Evolutionary conservation across 2,329 filamentous ascomycete species (phyloP), one percentile per base, ranked within the genome.

Genomic region (Teratosphaeria pseudoeucalypti): DNA sequence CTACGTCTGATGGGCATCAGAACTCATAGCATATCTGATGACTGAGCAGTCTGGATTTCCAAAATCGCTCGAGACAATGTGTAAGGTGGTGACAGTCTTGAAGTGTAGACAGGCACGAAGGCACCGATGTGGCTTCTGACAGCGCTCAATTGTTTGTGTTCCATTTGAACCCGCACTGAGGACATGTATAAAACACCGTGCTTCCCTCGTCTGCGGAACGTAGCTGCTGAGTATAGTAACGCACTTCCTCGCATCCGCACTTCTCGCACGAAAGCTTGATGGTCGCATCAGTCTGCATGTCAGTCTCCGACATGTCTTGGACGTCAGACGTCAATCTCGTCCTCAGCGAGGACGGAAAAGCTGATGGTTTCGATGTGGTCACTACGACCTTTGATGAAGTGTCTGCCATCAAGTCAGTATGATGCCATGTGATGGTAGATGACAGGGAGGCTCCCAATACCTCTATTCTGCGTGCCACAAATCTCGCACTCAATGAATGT

Each of bases 181-280:
- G 67, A 76, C 92, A 96, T 61, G 82, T 87, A 76, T 90, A 96
- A 70, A 96, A 95, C 58, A 96, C 84, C 0, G 92, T 96, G 65
- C 87, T 90, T 62, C 94, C 94, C 83, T 97, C 92, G 73, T 99
- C 94, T 58, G 92, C 94, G 79, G 91, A 86, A 67, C 92, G 87
- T 68, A 96, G 78, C 73, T 99, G 94, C 62, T 90, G 84, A 2
- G 88, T 88, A 56, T 90, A 88, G 73, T 87, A 97, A 67, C 85
- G 88, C 74, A 97, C 90, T 71, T 95, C 87, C 57, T 85, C 85
- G 57, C 85, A 80, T 16, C 87, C 90, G 73, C 94, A 97, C 69
- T 90, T 86, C 54, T 87, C 83, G 72, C 94, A 97, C 53, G 81
- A 85, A 72, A 87, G 81, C 61, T 82, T 77, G 66, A 82, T 88